Conservation (phyloP, 352 stramenopile species). For the Chrysophaeum taylorii region DNA sequence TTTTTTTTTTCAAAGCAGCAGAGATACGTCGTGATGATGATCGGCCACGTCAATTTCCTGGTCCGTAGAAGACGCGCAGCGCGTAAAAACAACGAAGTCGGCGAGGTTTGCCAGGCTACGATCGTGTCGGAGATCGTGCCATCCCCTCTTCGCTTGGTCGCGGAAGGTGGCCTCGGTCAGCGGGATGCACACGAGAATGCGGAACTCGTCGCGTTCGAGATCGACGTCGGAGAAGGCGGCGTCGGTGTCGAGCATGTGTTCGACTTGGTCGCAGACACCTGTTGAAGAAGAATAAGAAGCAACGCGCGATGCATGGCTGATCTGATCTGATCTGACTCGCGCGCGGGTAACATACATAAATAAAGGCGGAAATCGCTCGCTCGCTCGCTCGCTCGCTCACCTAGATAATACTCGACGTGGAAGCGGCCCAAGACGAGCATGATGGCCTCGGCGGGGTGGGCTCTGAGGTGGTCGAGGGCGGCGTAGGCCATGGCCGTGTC, state of each 20-base stretch:
- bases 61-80: too few relatives aligned
- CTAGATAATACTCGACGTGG: conserved; percentile 1
- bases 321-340: too few relatives aligned
- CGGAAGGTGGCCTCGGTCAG: not conserved
- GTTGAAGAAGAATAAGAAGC: too few relatives aligned
- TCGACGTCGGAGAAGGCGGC: not conserved
- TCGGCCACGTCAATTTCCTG: too few relatives aligned
- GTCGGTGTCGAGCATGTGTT: not conserved
- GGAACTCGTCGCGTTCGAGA: conserved; percentile 8
- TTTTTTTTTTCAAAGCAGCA: too few relatives aligned
- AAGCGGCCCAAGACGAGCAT: conserved; percentile 2
- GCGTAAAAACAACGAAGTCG: not conserved
- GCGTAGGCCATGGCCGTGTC: not conserved
- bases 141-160: not conserved
- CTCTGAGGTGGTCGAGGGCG: not conserved
- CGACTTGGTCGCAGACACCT: not conserved
- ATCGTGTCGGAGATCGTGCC: not conserved
- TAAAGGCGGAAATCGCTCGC: too few relatives aligned
- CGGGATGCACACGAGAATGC: not conserved
- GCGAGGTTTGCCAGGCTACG: not conserved
- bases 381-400: too few relatives aligned
- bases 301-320: too few relatives aligned
- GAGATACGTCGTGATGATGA: too few relatives aligned
- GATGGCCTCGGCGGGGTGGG: not conserved
- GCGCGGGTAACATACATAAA: too few relatives aligned